Conservation (phyloP, 2,329 filamentous ascomycete species). For the Amauroascus niger region DNA sequence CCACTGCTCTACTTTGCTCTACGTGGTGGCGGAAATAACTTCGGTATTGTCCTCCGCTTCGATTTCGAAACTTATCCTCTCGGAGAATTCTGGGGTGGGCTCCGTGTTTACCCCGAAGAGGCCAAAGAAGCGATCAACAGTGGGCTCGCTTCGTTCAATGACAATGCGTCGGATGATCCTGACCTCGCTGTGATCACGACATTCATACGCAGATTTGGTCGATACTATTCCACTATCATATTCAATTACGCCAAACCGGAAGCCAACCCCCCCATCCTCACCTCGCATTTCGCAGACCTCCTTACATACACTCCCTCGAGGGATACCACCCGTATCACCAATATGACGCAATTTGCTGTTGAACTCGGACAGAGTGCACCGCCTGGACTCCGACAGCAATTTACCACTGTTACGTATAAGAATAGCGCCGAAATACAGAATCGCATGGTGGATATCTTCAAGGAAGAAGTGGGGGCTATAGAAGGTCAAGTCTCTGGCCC, state of each 20-base stretch:
- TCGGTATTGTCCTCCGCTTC: constrained; percentile 31
- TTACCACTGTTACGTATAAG: constrained; percentile 11
- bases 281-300: constrained; percentile 28
- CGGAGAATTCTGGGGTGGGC: constrained; percentile 33
- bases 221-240: constrained; percentile 25
- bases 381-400: constrained; percentile 10
- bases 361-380: constrained; percentile 2
- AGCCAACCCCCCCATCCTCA: constrained; percentile 7
- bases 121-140: constrained; percentile 4
- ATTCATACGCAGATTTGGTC: constrained; percentile 26
- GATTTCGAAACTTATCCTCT: constrained; percentile 29
- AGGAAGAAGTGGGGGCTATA: constrained; percentile 7
- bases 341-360: not conserved
- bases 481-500: not conserved
- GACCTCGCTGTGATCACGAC: constrained; percentile 27
- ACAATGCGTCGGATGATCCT: constrained; percentile 16
- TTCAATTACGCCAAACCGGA: constrained; percentile 24
- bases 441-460: constrained; percentile 5
- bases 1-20: constrained; percentile 43
- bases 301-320: not conserved
- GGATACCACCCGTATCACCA: constrained; percentile 4
- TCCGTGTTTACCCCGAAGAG: constrained; percentile 22
- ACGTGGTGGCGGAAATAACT: constrained; percentile 40
- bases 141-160: not conserved
- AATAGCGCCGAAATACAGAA: not conserved